Conservation (phyloP, 805 yeast genomes). For the Saccharomycopsis sp. region DNA sequence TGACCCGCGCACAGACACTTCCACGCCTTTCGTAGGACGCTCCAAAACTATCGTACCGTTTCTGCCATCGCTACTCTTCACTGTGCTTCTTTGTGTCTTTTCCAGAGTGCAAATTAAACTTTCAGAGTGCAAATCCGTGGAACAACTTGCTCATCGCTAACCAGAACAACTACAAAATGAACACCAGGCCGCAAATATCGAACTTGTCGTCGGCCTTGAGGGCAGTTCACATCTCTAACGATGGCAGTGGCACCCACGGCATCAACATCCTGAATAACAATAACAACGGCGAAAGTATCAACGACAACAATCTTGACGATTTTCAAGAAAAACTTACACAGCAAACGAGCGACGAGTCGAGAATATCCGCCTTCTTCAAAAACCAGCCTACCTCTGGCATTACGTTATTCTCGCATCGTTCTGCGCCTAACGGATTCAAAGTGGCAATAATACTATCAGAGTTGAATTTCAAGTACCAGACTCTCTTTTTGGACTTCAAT, state of each 20-base stretch:
- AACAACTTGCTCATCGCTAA: no score
- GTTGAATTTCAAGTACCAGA: slow-evolving; percentile 68
- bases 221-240: slow-evolving; percentile 30
- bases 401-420: slow-evolving; percentile 75
- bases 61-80: neutral
- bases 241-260: slow-evolving; percentile 8
- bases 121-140: no score
- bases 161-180: no score
- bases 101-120: no score
- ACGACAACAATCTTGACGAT: slow-evolving; percentile 20
- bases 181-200: slow-evolving; percentile 27
- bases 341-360: slow-evolving; percentile 34
- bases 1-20: no score
- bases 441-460: slow-evolving; percentile 88
- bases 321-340: slow-evolving; percentile 35
- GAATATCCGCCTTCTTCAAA: slow-evolving; percentile 65
- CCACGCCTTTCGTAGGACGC: no score
- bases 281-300: slow-evolving; percentile 23
- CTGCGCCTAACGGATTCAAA: slow-evolving; percentile 95
- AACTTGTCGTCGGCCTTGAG: slow-evolving; percentile 36
- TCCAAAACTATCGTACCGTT: no score
- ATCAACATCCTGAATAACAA: slow-evolving; percentile 16
- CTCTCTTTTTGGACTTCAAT: slow-evolving; percentile 80
- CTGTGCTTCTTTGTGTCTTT: neutral
- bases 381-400: slow-evolving; percentile 77